phyloP scores from a whole-genome alignment of 148 eudicot genomes.

The Spergularia marina region DNA sequence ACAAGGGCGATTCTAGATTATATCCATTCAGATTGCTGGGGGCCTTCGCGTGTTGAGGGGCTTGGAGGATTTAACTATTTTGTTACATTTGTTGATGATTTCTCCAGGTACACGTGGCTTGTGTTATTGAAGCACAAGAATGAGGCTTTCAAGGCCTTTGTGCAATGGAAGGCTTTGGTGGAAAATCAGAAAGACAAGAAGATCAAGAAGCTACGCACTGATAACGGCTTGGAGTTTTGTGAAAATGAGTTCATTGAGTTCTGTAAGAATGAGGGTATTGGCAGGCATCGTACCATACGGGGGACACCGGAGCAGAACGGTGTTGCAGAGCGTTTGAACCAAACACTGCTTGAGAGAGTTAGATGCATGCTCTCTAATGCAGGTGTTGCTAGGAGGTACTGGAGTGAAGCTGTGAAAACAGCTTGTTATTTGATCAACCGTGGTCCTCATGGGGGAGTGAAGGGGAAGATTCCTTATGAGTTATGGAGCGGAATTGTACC shows the following conservation, averaged over 20 bases:
- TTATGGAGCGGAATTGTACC: neutral
- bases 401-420: neutral
- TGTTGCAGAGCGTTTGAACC: slow-evolving; percentile 15
- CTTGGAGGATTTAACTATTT: neutral
- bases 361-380: slow-evolving; percentile 17
- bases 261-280: slow-evolving; percentile 7
- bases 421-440: neutral
- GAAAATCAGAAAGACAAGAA: too few species aligned
- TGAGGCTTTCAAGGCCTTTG: too few species aligned
- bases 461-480: too few species aligned
- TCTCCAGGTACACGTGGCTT: too few species aligned
- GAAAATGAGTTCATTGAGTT: neutral
- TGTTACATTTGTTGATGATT: too few species aligned
- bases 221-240: neutral
- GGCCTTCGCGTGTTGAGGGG: too few species aligned
- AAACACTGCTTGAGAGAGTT: slow-evolving; percentile 10
- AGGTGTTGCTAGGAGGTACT: neutral
- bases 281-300: neutral
- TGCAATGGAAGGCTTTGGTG: neutral
- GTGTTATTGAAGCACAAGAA: too few species aligned
- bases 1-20: too few species aligned
- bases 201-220: too few species aligned
- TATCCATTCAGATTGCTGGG: too few species aligned
- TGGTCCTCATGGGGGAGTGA: neutral
- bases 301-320: slow-evolving; percentile 14